Conservation (phyloP, 768 basidiomycete genomes). For the Boletus eberwhitei region DNA sequence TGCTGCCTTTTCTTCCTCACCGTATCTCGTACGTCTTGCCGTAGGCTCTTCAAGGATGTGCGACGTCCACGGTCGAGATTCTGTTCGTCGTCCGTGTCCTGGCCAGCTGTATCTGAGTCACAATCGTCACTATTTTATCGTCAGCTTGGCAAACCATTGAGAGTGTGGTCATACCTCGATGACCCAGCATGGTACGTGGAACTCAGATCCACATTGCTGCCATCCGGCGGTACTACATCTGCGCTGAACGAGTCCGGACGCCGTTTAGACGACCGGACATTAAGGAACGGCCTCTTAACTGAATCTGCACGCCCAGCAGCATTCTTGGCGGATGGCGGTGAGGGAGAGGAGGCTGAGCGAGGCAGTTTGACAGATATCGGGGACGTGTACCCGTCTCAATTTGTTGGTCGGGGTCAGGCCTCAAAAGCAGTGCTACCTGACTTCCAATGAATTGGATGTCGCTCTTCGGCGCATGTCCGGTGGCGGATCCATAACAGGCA, state of each 20-base stretch:
- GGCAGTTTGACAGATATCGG: conserved; percentile 55
- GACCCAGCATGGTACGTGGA: conserved; percentile 87
- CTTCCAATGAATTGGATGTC: not conserved
- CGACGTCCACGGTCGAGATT: conserved; percentile 43
- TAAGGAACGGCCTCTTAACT: conserved; percentile 36
- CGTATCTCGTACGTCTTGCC: conserved; percentile 24
- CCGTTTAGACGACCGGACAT: conserved; percentile 26
- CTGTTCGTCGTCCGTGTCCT: conserved; percentile 55
- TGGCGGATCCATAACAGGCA: conserved; percentile 12
- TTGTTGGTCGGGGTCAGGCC: not conserved
- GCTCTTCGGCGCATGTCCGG: not conserved
- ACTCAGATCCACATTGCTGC: conserved; percentile 61
- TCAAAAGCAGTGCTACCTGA: conserved; percentile 8
- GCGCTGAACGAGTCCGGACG: conserved; percentile 25
- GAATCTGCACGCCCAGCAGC: conserved; percentile 49
- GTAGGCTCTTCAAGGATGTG: conserved; percentile 30
- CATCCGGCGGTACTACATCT: conserved; percentile 19
- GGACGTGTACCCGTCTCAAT: not conserved
- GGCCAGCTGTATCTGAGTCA: conserved; percentile 49
- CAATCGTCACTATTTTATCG: conserved; percentile 44
- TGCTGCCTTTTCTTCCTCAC: conserved; percentile 28
- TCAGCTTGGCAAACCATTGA: conserved; percentile 18
- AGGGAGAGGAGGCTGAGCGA: conserved; percentile 76
- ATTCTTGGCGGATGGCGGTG: conserved; percentile 60
- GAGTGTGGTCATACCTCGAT: conserved; percentile 54